phyloP scores from a whole-genome alignment of 306 rosid species.

The Sicyos baderoa region DNA sequence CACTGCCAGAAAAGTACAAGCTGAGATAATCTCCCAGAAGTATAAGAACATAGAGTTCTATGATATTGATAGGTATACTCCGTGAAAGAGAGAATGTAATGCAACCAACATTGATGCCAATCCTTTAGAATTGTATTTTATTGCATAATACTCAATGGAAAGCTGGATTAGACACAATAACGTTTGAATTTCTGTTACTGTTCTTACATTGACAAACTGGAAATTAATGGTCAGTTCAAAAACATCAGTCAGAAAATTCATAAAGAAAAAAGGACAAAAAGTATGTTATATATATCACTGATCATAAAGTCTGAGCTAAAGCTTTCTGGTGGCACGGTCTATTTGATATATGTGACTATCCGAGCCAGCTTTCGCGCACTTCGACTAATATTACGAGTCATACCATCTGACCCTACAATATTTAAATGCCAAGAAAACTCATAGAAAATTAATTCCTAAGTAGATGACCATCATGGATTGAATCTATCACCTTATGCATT shows the following conservation, averaged over 20 bases:
- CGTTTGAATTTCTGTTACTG: neutral
- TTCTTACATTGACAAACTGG: neutral
- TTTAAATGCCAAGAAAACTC: too few species aligned
- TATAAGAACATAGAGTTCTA: conserved; percentile 90
- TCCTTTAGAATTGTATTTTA: neutral
- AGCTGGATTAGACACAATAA: neutral
- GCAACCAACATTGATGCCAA: neutral
- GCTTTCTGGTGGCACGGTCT: too few species aligned
- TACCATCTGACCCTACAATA: too few species aligned
- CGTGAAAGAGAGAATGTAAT: conserved; percentile 11
- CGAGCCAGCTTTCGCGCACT: too few species aligned
- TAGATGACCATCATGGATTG: too few species aligned
- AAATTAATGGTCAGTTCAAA: neutral
- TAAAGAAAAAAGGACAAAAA: neutral
- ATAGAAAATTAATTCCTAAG: too few species aligned
- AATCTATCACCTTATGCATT: too few species aligned
- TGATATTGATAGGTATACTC: conserved; percentile 58
- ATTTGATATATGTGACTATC: too few species aligned
- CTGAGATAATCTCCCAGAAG: conserved; percentile 87
- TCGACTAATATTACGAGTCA: too few species aligned
- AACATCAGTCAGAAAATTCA: neutral
- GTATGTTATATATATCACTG: neutral
- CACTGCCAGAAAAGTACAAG: conserved; percentile 92
- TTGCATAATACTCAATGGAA: neutral
- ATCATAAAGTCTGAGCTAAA: neutral